These are phyloP conservation scores for Dictyostelium firmibasis DNA, from an alignment of 78 protist genomes.

Conservation along the genomic window DNA sequence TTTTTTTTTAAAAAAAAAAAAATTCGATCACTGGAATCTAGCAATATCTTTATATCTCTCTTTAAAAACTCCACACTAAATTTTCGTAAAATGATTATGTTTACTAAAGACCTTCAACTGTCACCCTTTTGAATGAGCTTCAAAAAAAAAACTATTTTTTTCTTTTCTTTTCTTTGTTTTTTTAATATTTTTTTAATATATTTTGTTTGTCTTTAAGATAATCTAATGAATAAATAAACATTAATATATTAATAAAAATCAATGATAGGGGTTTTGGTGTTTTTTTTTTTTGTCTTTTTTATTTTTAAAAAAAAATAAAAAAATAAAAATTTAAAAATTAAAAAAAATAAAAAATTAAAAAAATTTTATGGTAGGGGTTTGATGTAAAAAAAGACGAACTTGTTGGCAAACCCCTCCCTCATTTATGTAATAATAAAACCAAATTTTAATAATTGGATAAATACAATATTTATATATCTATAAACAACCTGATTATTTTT, in stretches of 20 bases:
- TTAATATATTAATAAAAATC: background rate
- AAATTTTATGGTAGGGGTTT: too few relatives aligned
- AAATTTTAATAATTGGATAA: too few relatives aligned
- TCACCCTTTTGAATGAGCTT: background rate
- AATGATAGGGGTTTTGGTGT: background rate
- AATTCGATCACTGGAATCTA: background rate
- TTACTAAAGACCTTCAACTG: background rate
- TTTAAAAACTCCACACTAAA: background rate
- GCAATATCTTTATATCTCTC: background rate
- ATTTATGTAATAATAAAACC: too few relatives aligned
- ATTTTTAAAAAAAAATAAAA: background rate
- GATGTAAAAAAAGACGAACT: too few relatives aligned
- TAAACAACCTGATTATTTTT: too few relatives aligned
- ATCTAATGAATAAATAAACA: background rate
- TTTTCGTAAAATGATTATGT: background rate
- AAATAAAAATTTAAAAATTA: too few relatives aligned
- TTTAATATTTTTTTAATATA: background rate
- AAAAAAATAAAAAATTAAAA: too few relatives aligned
- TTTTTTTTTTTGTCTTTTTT: background rate
- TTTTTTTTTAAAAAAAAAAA: background rate
- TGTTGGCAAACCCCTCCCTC: too few relatives aligned
- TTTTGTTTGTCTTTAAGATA: background rate
- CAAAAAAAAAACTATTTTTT: background rate
- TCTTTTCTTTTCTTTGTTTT: background rate
- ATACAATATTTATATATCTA: too few relatives aligned